Evolutionary conservation across 257 asterid genomes (phyloP), one percentile per base, ranked within the genome.

Genomic region (Gentiana straminea): DNA sequence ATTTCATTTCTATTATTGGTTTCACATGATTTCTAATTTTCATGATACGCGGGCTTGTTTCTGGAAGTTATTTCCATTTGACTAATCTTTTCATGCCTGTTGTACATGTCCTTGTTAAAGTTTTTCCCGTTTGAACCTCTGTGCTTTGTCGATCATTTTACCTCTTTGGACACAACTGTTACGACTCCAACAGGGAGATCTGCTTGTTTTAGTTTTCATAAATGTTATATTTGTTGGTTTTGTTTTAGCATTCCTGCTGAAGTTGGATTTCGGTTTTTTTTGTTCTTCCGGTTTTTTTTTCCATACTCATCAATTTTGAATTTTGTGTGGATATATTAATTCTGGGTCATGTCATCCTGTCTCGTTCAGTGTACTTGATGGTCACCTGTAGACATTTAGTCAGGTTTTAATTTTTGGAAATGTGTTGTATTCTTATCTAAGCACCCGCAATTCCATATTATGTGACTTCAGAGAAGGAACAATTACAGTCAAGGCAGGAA

Each of bases 401-500:
- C 44, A 24, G 12, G 24, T 24, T 24, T 24, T 24, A 24, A 24
- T 24, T 24, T 36, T 37, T 37, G 43, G 11, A 11, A 36, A 44
- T 49, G 38, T 13, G 39, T 33, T 55, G 24, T 24, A 24, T 41
- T 59, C 50, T 50, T 46, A 56, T 8, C 38, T 57, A 43, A 45
- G 51, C 45, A 32, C 36, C 10, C 54, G 13, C 15, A 7, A 43
- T 49, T 68, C 52, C 3, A 47, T 47, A 8, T 43, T 54, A 37
- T 71, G 57, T 67, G 54, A 61, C 60, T 33, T 45, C 94, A 90
- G 96, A 84, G 80, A 73, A 82, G 79, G 64, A 77, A 73, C 66
- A 84, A 66, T 79, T 69, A 80, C 63, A 70, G 57, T 66, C 87
- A 80, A 72, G 82, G 86, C 49, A 75, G 76, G 73, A 89, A 74